A percentile compares a stretch with the other conserved stretches of the same genome.
Evolutionary conservation across 805 yeast species (phyloP).

Genomic region (Wickerhamiella sergipiensis): DNA sequence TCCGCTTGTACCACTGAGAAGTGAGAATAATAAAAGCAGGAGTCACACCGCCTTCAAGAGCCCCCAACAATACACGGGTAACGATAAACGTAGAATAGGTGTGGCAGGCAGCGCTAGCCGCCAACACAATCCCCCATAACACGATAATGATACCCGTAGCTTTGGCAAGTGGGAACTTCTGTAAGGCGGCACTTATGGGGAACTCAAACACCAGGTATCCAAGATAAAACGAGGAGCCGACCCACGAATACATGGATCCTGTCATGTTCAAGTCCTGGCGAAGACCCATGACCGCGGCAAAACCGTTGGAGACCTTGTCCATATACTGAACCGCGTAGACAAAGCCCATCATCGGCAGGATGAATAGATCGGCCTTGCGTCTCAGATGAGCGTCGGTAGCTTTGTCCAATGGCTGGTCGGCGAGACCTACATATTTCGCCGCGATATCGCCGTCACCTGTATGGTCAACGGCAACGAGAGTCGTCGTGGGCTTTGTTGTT

Average conservation of each 20-base stretch:
- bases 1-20: constrained; percentile 38
- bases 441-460: background rate
- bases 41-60: constrained; percentile 36
- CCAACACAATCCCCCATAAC: constrained; percentile 35
- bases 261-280: constrained; percentile 33
- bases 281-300: constrained; percentile 41
- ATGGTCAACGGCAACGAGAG: background rate
- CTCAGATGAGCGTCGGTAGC: constrained; percentile 15
- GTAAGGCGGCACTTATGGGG: constrained; percentile 34
- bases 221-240: constrained; percentile 46
- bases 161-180: constrained; percentile 42
- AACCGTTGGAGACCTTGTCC: constrained; percentile 43
- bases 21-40: constrained; percentile 44
- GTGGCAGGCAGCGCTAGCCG: constrained; percentile 31
- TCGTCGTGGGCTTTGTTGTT: background rate
- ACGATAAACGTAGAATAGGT: constrained; percentile 33
- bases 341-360: constrained; percentile 38
- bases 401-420: background rate
- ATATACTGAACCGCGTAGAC: constrained; percentile 41
- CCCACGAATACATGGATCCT: constrained; percentile 33
- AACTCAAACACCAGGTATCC: constrained; percentile 49
- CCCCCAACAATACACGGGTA: constrained; percentile 35
- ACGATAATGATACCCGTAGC: constrained; percentile 30
- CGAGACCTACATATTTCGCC: background rate
- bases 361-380: constrained; percentile 37